Evolutionary conservation across 2,329 filamentous ascomycete genomes (phyloP).

Genomic region (Talaromyces sp.): DNA sequence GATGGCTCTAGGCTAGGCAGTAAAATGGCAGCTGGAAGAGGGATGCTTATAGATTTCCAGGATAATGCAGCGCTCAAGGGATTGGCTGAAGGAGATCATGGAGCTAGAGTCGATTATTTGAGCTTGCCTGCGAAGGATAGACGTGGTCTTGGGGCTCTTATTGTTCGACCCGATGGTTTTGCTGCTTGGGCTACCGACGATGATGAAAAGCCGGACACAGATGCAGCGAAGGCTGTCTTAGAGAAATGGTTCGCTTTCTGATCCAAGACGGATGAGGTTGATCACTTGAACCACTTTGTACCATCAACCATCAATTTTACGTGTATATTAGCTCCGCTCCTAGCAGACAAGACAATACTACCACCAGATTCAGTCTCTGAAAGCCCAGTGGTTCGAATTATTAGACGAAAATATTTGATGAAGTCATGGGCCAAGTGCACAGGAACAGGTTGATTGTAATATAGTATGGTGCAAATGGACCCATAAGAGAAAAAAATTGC

Average conservation of each 20-base stretch:
- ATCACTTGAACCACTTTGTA: background rate
- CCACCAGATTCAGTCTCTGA: background rate
- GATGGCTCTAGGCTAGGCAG: constrained; percentile 29
- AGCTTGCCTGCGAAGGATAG: constrained; percentile 12
- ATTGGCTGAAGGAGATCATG: background rate
- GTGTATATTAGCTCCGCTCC: background rate
- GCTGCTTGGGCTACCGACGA: constrained; percentile 50
- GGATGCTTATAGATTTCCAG: constrained; percentile 21
- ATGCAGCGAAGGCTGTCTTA: constrained; percentile 3
- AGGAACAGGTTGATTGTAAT: background rate
- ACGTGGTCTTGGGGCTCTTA: constrained; percentile 25
- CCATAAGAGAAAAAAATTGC: constrained; percentile 26
- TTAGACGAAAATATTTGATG: background rate
- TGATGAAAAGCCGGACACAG: constrained; percentile 44
- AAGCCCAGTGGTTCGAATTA: background rate
- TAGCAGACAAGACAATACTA: background rate
- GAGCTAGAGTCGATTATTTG: constrained; percentile 7
- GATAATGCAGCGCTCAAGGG: background rate
- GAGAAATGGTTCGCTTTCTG: constrained; percentile 9
- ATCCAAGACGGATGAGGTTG: background rate
- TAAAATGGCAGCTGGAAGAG: constrained; percentile 28
- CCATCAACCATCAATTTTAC: background rate
- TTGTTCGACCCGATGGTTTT: constrained; percentile 34
- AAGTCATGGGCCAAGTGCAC: background rate
- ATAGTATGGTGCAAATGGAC: background rate